phyloP scores from a whole-genome alignment of 306 rosid species.

The Trifolium repens region DNA sequence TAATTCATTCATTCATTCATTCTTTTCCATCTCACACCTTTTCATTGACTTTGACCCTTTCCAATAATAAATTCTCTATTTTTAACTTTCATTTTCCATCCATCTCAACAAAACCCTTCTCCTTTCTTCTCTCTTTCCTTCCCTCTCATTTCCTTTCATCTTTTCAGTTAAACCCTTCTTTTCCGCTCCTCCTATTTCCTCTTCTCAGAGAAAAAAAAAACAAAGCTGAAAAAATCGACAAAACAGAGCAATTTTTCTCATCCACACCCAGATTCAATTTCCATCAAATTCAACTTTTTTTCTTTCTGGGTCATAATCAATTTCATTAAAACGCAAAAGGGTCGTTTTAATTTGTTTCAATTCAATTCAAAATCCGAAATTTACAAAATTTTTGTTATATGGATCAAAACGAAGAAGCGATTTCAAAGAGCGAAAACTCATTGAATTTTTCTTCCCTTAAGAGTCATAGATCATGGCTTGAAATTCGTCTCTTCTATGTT shows the following conservation, averaged over 20 bases:
- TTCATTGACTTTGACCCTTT: not conserved
- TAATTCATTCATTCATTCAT: not conserved
- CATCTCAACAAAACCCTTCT: too few relatives aligned
- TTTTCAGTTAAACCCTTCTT: not conserved
- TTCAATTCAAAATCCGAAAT: not conserved
- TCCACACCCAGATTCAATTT: not conserved
- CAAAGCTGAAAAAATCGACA: not conserved
- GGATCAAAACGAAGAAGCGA: conserved; percentile 57
- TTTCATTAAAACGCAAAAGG: not conserved
- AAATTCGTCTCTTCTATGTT: conserved; percentile 71
- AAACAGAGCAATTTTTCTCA: not conserved
- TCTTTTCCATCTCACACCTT: not conserved
- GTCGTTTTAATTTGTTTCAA: not conserved
- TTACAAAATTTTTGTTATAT: conserved; percentile 27
- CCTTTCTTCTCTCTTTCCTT: not conserved
- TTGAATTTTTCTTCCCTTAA: conserved; percentile 44
- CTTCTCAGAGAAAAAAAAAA: not conserved
- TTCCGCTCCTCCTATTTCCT: not conserved
- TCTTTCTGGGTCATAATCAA: not conserved
- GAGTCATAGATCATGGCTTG: conserved; percentile 63
- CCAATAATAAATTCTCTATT: not conserved
- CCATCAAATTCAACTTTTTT: not conserved
- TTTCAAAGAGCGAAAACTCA: conserved; percentile 47
- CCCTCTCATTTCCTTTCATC: not conserved
- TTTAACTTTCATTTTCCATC: not conserved